Base-by-base conservation (phyloP, 192 early-diverging fungal species). In the Coemansia sp. region DNA sequence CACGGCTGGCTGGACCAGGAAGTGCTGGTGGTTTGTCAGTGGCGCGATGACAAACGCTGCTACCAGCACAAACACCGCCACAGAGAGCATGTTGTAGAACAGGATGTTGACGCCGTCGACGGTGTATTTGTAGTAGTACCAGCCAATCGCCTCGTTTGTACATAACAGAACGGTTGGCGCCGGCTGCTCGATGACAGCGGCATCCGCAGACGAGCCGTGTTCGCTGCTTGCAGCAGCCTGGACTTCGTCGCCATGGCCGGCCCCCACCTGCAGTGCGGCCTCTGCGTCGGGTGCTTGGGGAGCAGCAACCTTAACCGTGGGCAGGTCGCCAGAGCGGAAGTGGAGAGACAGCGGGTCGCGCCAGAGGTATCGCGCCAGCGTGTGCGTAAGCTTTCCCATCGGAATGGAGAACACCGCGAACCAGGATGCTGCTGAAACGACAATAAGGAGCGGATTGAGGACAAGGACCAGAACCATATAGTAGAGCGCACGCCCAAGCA, bases 81-180 rank as follows among this genome's bases (percentile, higher is more conserved):
- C 62, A 1, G 89, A 86, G 41, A 96, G 82, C 74, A 95, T 75
- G 75, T 99, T 95, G 83, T 97, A 91, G 73, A 99, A 90, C 60
- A 97, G 88, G 63, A 99, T 93, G 84, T 97, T 99, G 84, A 96
- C 90, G 29, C 97, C 97, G 40, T 95, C 94, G 20, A 92, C 86
- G 1, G 95, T 97, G 80, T 94, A 96, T 80, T 96, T 96, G 87
- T 94, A 95, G 82, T 97, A 99, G 75, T 92, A 90, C 59, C 87
- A 83, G n/a, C 97, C 97, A 32, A 92, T 81, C 2, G 94, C 95
- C 48, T 90, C 85, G 60, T 93, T 91, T 0, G 90, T 93, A 75
- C 93, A 95, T 49, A 99, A 82, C 45, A 99, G 81, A 50, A 96
- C 82, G 23, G 74, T 77, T 11, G 69, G 75, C 41, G 69, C 65